Evolutionary conservation across 2,329 filamentous ascomycete genomes (phyloP), one percentile per base, ranked within the genome.

Genomic region (Alternaria ventricosa): DNA sequence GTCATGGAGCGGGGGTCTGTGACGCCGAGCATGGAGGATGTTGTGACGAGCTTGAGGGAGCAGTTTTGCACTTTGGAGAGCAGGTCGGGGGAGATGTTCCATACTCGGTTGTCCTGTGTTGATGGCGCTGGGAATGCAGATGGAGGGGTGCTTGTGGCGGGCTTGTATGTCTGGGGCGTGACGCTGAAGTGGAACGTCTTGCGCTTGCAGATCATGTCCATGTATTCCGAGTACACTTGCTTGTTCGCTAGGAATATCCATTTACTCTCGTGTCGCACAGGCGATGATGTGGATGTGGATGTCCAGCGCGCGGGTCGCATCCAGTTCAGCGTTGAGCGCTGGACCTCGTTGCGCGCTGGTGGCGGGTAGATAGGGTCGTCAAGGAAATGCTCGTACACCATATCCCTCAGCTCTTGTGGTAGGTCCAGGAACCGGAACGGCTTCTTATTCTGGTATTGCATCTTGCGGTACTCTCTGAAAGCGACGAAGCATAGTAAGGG

Each of bases 1-100:
- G 59, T 65, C 76, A 81, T 79, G 55, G 66, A 68, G 64, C 77
- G 78, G 1, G 79, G 79, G 57, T 80, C 77, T 0, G 69, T 60
- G 49, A 75, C 73, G 49, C 77, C 78, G 54, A 81, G 74, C 77
- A 80, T 79, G 8, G 60, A 61, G 18, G 75, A 76, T 1, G 78
- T 80, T 12, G 75, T 75, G 54, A 75, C 60, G 63, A 81, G 72
- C 13, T 71, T 70, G 28, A 81, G 67, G 11, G 73, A 69, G 46
- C 71, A 75, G 53, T 71, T 70, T 49, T 71, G 71, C 10, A 80
- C 56, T 44, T 25, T 68, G 53, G 41, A 79, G 55, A 15, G 68
- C 66, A 25, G 64, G n/a, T 1, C 68, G 56, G 46, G 68, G 13
- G 28, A 55, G 4, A 80, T 72, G n/a, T 57, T 57, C 78, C 78